phyloP scores from a whole-genome alignment of 148 eudicot species.

The Fagopyrum tataricum region DNA sequence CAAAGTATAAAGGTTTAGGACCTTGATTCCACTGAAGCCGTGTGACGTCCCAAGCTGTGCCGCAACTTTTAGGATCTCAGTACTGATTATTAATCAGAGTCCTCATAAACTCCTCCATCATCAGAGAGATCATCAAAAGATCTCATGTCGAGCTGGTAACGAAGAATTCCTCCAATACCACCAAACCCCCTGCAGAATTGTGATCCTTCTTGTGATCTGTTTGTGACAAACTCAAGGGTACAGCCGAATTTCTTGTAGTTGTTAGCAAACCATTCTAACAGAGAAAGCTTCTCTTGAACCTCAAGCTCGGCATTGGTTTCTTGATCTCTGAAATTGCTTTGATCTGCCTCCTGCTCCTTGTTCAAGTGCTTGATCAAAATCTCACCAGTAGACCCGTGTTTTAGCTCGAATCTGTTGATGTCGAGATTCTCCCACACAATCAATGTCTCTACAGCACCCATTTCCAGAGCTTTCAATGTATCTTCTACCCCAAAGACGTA shows the following conservation, averaged over 20 bases:
- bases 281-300: constrained; percentile 11
- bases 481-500: constrained; percentile 16
- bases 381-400: constrained; percentile 12
- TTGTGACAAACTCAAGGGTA: constrained; percentile 14
- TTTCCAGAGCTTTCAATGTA: constrained; percentile 14
- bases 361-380: constrained; percentile 14
- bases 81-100: constrained; percentile 14
- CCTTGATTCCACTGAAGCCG: no score
- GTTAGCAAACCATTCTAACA: constrained; percentile 16
- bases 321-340: constrained; percentile 11
- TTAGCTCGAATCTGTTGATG: constrained; percentile 6
- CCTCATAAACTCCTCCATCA: constrained; percentile 12
- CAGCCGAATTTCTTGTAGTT: constrained; percentile 14
- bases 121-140: constrained; percentile 14
- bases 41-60: not conserved
- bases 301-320: constrained; percentile 10
- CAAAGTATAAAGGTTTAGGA: no score
- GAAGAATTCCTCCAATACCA: constrained; percentile 17
- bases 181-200: constrained; percentile 17
- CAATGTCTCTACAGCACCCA: constrained; percentile 17
- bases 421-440: constrained; percentile 18
- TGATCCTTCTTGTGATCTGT: constrained; percentile 16
- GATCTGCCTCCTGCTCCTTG: constrained; percentile 17
- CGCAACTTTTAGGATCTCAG: not conserved
- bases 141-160: constrained; percentile 16